Evolutionary conservation across 768 basidiomycete species (phyloP).

Genomic region (Suillus plorans): DNA sequence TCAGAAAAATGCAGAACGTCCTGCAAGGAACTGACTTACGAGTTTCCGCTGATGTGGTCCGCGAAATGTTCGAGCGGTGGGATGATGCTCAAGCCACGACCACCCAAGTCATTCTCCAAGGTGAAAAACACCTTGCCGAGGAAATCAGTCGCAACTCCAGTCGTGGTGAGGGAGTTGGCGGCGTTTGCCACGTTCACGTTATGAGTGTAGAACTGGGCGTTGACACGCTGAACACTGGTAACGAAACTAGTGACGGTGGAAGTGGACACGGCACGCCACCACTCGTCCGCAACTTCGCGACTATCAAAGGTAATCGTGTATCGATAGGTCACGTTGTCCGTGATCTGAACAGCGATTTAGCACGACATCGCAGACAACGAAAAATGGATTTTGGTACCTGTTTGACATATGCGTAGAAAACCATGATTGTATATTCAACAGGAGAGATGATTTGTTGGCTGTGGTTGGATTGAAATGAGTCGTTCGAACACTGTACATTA

Average conservation of each 20-base stretch:
- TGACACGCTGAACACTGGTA: neutral
- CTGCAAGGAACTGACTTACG: neutral
- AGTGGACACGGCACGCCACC: constrained; percentile 23
- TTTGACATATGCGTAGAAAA: neutral
- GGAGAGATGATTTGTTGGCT: neutral
- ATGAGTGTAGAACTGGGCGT: neutral
- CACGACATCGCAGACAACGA: neutral
- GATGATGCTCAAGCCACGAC: neutral
- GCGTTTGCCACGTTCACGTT: neutral
- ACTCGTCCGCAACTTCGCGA: constrained; percentile 24
- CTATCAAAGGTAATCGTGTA: constrained; percentile 22
- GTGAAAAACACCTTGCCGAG: neutral
- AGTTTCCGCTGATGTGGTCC: neutral
- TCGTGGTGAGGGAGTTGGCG: neutral
- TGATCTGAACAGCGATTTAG: neutral
- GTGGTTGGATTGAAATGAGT: neutral
- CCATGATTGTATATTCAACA: neutral
- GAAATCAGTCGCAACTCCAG: neutral
- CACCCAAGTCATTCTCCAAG: neutral
- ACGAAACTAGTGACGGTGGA: neutral
- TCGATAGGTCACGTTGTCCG: neutral
- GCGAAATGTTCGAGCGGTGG: neutral
- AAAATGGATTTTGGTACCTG: neutral
- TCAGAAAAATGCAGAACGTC: neutral
- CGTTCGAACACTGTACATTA: neutral